Conservation (phyloP, 164 flowering plant species). For the Chimonanthus praecox region DNA sequence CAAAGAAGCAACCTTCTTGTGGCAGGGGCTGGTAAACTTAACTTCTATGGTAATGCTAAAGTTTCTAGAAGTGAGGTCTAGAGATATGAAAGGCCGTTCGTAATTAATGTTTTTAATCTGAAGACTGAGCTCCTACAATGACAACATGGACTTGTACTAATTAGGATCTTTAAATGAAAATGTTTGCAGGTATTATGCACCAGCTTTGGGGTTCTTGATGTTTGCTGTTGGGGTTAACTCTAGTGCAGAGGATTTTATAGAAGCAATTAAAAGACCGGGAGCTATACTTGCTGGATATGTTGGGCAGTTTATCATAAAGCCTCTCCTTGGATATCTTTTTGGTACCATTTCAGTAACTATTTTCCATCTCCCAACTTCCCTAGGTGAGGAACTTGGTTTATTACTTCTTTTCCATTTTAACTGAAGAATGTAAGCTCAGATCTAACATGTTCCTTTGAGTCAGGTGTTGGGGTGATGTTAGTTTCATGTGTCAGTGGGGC, state of each 20-base stretch:
- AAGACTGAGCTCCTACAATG: not conserved
- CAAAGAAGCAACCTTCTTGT: too few relatives aligned
- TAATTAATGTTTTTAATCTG: too few relatives aligned
- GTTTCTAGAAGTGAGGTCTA: too few relatives aligned
- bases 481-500: slow-evolving; percentile 96
- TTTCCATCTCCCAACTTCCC: slow-evolving; percentile 50
- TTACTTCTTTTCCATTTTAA: not conserved
- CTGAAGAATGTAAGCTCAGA: slow-evolving; percentile 3
- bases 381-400: too few relatives aligned
- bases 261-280: slow-evolving; percentile 73
- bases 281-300: slow-evolving; percentile 76
- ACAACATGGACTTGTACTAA: not conserved
- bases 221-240: slow-evolving; percentile 98
- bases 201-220: slow-evolving; percentile 97
- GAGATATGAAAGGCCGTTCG: too few relatives aligned
- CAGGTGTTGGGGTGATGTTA: slow-evolving; percentile 97
- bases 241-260: slow-evolving; percentile 77
- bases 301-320: slow-evolving; percentile 81
- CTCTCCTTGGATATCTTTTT: slow-evolving; percentile 71
- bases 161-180: slow-evolving; percentile 1
- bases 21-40: too few relatives aligned
- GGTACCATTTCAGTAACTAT: slow-evolving; percentile 57
- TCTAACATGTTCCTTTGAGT: slow-evolving; percentile 12
- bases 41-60: too few relatives aligned
- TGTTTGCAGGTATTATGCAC: slow-evolving; percentile 77